These are phyloP conservation scores for Protomyces pachydermus DNA, from an alignment of 1,139 yeast genomes.

Conservation along the genomic window DNA sequence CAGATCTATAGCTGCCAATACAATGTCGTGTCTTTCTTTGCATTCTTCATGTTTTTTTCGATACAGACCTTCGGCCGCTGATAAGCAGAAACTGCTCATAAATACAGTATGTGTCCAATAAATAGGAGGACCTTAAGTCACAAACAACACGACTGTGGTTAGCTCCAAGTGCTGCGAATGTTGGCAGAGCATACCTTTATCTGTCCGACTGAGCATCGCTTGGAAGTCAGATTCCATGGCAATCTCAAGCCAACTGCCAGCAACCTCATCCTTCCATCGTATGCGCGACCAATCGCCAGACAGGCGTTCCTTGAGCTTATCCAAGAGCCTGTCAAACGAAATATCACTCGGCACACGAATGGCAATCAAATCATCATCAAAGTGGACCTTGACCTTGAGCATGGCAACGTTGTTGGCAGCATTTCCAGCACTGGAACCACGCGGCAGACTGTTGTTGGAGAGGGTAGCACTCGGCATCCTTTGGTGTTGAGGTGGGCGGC, in stretches of 20 bases:
- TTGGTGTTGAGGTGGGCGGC: neutral
- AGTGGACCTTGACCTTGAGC: conserved; percentile 75
- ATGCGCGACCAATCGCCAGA: conserved; percentile 37
- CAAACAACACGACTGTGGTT: neutral
- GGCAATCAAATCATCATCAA: conserved; percentile 86
- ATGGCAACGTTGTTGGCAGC: conserved; percentile 32
- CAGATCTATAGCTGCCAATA: conserved; percentile 14
- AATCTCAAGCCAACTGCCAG: conserved; percentile 37
- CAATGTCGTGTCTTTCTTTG: neutral
- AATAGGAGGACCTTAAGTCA: neutral
- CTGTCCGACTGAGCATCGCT: conserved; percentile 37
- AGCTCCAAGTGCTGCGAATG: conserved; percentile 32
- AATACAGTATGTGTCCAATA: too few relatives aligned
- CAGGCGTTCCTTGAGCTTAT: conserved; percentile 63
- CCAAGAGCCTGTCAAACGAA: conserved; percentile 56
- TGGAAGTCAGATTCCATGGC: conserved; percentile 38
- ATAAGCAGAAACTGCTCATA: too few relatives aligned
- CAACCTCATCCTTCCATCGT: conserved; percentile 36
- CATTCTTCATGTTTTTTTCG: neutral
- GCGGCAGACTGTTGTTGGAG: neutral
- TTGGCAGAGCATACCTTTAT: conserved; percentile 39
- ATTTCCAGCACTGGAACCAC: neutral
- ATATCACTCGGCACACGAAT: conserved; percentile 61
- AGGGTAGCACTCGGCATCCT: neutral
- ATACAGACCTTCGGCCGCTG: too few relatives aligned